Percentiles rank a stretch among this genome's conserved stretches.
Conservation (phyloP, 2,329 filamentous ascomycete genomes). For the Bipolaris gigantea region DNA sequence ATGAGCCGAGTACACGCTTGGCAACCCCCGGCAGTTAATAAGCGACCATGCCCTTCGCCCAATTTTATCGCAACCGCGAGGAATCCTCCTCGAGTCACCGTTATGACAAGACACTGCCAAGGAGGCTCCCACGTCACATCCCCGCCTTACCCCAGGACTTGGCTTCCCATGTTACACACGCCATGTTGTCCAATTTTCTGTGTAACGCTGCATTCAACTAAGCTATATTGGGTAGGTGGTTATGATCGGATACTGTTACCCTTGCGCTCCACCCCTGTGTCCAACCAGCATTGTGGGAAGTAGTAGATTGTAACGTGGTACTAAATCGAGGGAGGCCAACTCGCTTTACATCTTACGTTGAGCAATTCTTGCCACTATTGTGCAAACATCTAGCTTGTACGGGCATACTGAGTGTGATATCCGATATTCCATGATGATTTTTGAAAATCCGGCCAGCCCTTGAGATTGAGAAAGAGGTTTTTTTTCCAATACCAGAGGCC, state of each 20-base stretch:
- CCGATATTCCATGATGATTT: background rate
- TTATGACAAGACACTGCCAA: background rate
- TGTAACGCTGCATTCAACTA: background rate
- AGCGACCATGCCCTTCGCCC: background rate
- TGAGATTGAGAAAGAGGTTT: no score
- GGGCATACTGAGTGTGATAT: background rate
- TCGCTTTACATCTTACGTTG: background rate
- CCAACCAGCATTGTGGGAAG: background rate
- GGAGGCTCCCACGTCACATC: background rate
- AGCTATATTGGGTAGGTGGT: background rate
- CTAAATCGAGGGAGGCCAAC: background rate
- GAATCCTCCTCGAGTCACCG: no score
- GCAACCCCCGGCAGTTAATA: background rate
- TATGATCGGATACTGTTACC: background rate
- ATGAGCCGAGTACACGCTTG: background rate
- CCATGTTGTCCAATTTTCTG: background rate
- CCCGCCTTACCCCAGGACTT: constrained; percentile 1
- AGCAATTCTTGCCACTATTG: background rate
- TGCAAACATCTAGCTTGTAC: no score
- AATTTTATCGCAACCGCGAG: background rate
- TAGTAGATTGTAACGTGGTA: background rate
- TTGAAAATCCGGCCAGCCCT: background rate
- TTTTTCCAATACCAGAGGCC: no score
- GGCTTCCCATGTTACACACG: background rate
- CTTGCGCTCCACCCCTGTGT: background rate